phyloP scores from a whole-genome alignment of 139 green algal genomes.

The Tetradesmus lagerheimii region DNA sequence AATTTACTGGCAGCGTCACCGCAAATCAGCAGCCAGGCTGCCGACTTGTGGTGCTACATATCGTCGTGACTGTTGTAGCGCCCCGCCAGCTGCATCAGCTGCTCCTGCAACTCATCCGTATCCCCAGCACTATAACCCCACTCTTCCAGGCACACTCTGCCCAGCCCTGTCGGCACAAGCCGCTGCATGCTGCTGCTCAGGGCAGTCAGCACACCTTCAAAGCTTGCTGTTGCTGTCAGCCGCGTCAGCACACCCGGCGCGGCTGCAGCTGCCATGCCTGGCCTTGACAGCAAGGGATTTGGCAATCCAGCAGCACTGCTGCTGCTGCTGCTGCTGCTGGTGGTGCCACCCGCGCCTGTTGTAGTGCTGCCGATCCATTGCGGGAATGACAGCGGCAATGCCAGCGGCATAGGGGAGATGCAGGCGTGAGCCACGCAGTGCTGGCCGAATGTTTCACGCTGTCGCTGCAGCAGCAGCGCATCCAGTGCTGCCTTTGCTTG shows the following conservation, averaged over 20 bases:
- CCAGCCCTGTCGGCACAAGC: neutral
- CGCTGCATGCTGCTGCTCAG: neutral
- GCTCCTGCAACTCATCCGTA: slow-evolving; percentile 30
- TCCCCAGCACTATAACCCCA: slow-evolving; percentile 41
- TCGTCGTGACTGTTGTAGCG: neutral
- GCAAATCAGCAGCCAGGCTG: too few relatives aligned
- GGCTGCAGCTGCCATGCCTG: neutral
- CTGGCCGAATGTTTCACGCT: neutral
- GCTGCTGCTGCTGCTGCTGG: neutral
- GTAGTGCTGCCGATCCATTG: neutral
- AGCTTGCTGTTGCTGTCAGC: slow-evolving; percentile 43
- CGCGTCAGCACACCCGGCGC: slow-evolving; percentile 25
- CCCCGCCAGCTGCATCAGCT: neutral
- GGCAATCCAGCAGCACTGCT: neutral
- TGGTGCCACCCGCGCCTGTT: neutral
- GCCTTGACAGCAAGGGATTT: neutral
- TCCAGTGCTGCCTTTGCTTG: slow-evolving; percentile 49
- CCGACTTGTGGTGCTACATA: neutral
- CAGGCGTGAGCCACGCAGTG: slow-evolving; percentile 55
- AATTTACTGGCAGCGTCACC: too few relatives aligned
- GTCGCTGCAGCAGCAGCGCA: slow-evolving; percentile 40
- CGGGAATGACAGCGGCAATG: slow-evolving; percentile 65
- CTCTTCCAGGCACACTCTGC: slow-evolving; percentile 26
- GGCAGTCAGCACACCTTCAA: slow-evolving; percentile 40
- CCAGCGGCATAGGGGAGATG: slow-evolving; percentile 51